phyloP scores from a whole-genome alignment of 495 filamentous ascomycete genomes.

The Cercophora samala region DNA sequence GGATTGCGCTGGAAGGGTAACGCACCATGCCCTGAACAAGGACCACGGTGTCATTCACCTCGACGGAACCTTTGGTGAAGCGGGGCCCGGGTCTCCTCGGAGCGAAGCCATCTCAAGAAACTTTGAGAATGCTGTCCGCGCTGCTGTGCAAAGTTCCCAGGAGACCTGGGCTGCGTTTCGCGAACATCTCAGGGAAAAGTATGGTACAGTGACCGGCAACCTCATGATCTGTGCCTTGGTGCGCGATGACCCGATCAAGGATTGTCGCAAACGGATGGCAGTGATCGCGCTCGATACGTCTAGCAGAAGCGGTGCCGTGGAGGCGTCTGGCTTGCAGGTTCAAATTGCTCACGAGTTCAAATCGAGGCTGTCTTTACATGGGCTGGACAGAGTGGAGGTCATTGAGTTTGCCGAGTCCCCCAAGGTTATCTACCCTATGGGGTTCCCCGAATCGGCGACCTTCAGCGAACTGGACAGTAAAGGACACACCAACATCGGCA shows the following conservation, averaged over 20 bases:
- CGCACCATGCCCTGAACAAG: conserved; percentile 27
- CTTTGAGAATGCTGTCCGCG: conserved; percentile 23
- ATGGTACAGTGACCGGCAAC: conserved; percentile 22
- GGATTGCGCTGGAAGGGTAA: conserved; percentile 25
- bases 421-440: conserved; percentile 19
- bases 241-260: conserved; percentile 27
- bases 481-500: conserved; percentile 13
- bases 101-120: conserved; percentile 19
- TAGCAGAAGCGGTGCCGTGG: conserved; percentile 1
- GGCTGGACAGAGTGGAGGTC: conserved; percentile 19
- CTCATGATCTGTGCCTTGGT: conserved; percentile 31
- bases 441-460: conserved; percentile 11
- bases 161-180: conserved; percentile 21
- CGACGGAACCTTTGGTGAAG: conserved; percentile 24
- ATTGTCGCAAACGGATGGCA: conserved; percentile 27
- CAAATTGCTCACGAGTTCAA: conserved; percentile 12
- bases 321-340: conserved; percentile 1
- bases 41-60: conserved; percentile 29
- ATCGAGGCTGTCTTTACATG: conserved; percentile 9
- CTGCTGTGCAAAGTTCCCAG: conserved; percentile 24
- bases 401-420: conserved; percentile 18
- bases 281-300: conserved; percentile 16
- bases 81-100: conserved; percentile 18
- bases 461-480: conserved; percentile 7
- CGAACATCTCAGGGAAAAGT: conserved; percentile 17